Conservation (phyloP, 140 eudicot species). For the Oenanthe javanica region DNA sequence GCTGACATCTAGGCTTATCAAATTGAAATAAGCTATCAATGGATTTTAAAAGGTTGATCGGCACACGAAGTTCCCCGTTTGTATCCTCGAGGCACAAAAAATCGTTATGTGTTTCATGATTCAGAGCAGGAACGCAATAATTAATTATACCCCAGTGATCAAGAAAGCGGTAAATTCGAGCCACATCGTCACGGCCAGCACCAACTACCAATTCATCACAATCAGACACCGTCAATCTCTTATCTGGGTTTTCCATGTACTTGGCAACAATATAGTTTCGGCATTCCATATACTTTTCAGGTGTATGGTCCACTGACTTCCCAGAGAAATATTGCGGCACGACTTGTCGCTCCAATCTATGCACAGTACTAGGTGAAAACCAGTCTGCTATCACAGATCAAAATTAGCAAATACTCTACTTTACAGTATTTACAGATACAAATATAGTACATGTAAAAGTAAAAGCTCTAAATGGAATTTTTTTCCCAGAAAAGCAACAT, state of each 20-base stretch:
- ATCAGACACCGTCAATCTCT: constrained; percentile 49
- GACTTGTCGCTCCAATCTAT: constrained; percentile 92
- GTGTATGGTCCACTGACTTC: constrained; percentile 68
- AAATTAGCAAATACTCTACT: neutral
- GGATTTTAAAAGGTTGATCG: constrained; percentile 62
- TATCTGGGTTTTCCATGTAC: constrained; percentile 83
- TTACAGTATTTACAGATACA: neutral
- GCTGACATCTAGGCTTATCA: constrained; percentile 81
- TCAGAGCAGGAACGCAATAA: constrained; percentile 65
- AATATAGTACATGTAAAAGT: neutral
- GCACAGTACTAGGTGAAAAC: constrained; percentile 81
- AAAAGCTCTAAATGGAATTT: neutral
- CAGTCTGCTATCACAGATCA: constrained; percentile 49
- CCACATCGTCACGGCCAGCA: constrained; percentile 55
- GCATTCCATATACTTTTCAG: constrained; percentile 78
- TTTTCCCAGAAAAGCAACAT: neutral
- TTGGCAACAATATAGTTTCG: constrained; percentile 75
- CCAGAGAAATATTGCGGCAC: constrained; percentile 97
- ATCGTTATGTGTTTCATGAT: constrained; percentile 34
- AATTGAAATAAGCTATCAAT: constrained; percentile 85
- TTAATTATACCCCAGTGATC: constrained; percentile 97
- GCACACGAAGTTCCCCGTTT: constrained; percentile 79
- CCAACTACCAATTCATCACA: constrained; percentile 53
- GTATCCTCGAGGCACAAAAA: constrained; percentile 63
- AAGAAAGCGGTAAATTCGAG: constrained; percentile 78